These are phyloP conservation scores for Trypanosoma theileri DNA, from an alignment of 208 protist genomes.

Conservation along the genomic window DNA sequence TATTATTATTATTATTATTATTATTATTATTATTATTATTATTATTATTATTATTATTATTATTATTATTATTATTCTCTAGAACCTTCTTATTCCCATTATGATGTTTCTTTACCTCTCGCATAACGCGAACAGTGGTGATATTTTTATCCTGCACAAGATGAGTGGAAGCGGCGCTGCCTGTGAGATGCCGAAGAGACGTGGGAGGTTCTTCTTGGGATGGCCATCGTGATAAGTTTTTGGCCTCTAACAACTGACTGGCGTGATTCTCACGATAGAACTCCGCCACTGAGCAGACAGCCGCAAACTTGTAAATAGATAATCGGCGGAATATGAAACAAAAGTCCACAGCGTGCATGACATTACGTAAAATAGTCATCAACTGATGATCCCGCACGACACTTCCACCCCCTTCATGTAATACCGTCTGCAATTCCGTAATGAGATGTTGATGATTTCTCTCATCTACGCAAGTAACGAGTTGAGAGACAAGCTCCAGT, in stretches of 20 bases:
- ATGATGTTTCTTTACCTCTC: background rate
- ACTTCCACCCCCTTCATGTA: slow-evolving; percentile 23
- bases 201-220: no score
- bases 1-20: background rate
- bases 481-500: slow-evolving; percentile 50
- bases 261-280: slow-evolving; percentile 45
- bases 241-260: background rate
- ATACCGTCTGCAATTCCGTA: slow-evolving; percentile 30
- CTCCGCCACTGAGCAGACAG: slow-evolving; percentile 40
- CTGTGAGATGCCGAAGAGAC: no score
- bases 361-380: slow-evolving; percentile 46
- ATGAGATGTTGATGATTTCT: slow-evolving; percentile 40
- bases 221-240: background rate
- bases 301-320: slow-evolving; percentile 35
- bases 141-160: no score
- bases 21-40: background rate
- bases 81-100: background rate
- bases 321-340: slow-evolving; percentile 51
- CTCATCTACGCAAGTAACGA: slow-evolving; percentile 66
- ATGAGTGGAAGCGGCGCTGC: no score
- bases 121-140: no score
- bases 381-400: slow-evolving; percentile 43
- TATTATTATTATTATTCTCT: background rate
- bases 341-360: slow-evolving; percentile 56
- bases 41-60: background rate